A percentile compares a stretch with the other conserved stretches of the same genome.
These are phyloP conservation scores for Canna indica DNA, from an alignment of 176 grass and related monocot species.

Conservation along the genomic window DNA sequence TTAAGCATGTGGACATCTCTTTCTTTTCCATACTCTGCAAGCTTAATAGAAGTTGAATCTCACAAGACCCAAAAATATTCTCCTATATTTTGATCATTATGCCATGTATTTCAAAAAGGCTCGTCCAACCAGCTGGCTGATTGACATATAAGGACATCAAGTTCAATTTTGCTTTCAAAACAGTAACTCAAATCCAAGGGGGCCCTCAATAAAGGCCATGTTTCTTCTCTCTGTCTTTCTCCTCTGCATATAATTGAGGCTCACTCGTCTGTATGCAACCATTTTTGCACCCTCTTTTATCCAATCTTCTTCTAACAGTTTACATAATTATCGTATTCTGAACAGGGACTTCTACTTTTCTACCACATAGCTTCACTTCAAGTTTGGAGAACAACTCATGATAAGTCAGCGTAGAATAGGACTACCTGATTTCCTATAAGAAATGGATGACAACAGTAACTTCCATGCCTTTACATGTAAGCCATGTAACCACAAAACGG, in stretches of 20 bases:
- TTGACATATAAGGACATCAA: background rate
- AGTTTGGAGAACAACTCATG: background rate
- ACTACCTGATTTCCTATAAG: background rate
- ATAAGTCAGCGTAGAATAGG: background rate
- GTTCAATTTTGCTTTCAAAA: slow-evolving; percentile 12
- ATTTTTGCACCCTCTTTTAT: background rate
- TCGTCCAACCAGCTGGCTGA: slow-evolving; percentile 1
- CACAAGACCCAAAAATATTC: background rate
- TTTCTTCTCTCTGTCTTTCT: background rate
- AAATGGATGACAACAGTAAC: background rate
- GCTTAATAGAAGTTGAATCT: background rate
- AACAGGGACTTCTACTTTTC: background rate
- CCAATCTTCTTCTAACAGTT: background rate
- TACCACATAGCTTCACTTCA: background rate
- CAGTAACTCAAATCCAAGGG: background rate
- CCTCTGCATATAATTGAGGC: background rate
- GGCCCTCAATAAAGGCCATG: background rate
- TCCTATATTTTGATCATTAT: background rate
- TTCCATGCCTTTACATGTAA: background rate
- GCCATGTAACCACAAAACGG: background rate
- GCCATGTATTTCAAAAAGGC: background rate
- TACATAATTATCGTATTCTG: background rate
- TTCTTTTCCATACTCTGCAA: background rate
- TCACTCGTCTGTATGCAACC: background rate
- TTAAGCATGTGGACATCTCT: slow-evolving; percentile 4